A percentile compares a stretch with the other conserved stretches of the same genome.
phyloP scores from a whole-genome alignment of 2,329 filamentous ascomycete genomes.

The Magnaporthales sp. region DNA sequence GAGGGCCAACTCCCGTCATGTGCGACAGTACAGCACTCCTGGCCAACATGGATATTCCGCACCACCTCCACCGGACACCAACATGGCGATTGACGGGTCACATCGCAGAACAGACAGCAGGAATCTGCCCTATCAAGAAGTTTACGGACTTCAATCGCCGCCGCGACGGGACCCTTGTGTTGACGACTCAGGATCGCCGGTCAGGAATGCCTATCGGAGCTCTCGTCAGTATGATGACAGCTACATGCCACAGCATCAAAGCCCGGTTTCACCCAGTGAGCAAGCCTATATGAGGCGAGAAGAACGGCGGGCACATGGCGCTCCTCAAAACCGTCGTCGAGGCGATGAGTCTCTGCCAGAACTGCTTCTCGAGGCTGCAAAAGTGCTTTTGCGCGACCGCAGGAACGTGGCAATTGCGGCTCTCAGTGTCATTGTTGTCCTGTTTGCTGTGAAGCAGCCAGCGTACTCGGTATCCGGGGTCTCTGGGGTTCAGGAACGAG shows the following conservation, averaged over 20 bases:
- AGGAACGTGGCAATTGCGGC: constrained; percentile 51
- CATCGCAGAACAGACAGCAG: not conserved
- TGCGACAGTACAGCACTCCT: not conserved
- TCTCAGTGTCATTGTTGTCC: constrained; percentile 42
- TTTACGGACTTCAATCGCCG: not conserved
- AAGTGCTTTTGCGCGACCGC: constrained; percentile 46
- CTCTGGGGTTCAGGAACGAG: constrained; percentile 2
- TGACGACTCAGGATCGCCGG: not conserved
- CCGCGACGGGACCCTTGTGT: not conserved
- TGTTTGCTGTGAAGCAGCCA: constrained; percentile 32
- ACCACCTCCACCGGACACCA: not conserved
- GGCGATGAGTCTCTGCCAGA: constrained; percentile 39
- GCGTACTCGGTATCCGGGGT: not conserved
- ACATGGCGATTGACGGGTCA: not conserved
- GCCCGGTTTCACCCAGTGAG: constrained; percentile 17
- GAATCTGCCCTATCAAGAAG: not conserved
- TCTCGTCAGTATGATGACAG: constrained; percentile 9
- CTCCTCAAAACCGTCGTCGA: not conserved
- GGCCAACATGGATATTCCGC: not conserved
- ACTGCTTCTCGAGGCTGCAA: constrained; percentile 42
- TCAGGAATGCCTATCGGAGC: not conserved
- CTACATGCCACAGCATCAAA: constrained; percentile 15
- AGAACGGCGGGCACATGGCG: not conserved
- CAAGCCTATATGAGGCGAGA: constrained; percentile 20
- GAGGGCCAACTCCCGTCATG: not conserved